Base-by-base conservation (phyloP, 768 basidiomycete genomes). In the Nidularia pulvinata region DNA sequence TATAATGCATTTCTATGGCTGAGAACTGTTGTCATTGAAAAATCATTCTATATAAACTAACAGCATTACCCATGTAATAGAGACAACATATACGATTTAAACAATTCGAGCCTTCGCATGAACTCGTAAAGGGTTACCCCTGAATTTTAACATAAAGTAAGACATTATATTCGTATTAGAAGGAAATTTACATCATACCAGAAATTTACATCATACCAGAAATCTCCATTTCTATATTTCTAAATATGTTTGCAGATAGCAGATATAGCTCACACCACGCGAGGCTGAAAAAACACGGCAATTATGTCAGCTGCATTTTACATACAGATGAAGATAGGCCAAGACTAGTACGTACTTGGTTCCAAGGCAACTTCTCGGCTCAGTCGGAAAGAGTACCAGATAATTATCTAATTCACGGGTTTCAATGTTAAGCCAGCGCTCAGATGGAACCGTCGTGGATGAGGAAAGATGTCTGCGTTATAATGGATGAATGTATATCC, bases 251-350 rank as follows among this genome's bases (percentile, higher is more conserved):
- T 4, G 69, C 77, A 48, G 78, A 61, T 16, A 69, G 69, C 33
- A 77, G 65, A 52, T 75, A 73, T 7, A 80, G 59, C 59, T 78
- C 72, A 47, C 72, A 72, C 70, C 73, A 77, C 6, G 71, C 78
- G 10, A 80, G 65, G 54, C 76, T 78, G 54, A 48, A 34, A n/a
- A n/a, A n/a, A n/a, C n/a, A n/a, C n/a, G n/a, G n/a, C n/a, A n/a
- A n/a, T n/a, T n/a, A n/a, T n/a, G n/a, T n/a, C n/a, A n/a, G n/a
- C n/a, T n/a, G n/a, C n/a, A n/a, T n/a, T n/a, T n/a, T n/a, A n/a
- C n/a, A n/a, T n/a, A n/a, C n/a, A n/a, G n/a, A n/a, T n/a, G n/a
- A n/a, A n/a, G n/a, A n/a, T n/a, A n/a, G n/a, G n/a, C n/a, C n/a
- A 37, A n/a, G n/a, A n/a, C n/a, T 34, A 51, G 9, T 1, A 61